Conservation (phyloP, 495 filamentous ascomycete species). For the Neurospora cerealis region DNA sequence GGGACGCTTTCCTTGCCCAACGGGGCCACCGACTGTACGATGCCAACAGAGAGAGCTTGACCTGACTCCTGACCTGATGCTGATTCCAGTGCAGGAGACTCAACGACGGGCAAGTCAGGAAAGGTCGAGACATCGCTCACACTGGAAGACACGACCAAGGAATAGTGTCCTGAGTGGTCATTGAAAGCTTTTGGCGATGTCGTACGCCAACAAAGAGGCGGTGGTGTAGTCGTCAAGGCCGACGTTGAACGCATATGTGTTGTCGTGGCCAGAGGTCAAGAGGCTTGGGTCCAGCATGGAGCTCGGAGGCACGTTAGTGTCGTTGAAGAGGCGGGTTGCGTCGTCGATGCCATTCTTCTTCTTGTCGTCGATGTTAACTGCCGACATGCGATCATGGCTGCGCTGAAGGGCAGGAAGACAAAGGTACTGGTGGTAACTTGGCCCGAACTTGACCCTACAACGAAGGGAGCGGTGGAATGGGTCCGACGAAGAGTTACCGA, state of each 20-base stretch:
- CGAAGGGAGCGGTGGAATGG: neutral
- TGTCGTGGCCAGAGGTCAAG: neutral
- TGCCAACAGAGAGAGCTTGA: too few relatives aligned
- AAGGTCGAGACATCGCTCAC: too few relatives aligned
- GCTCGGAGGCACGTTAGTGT: neutral
- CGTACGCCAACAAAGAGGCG: too few relatives aligned
- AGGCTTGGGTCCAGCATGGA: neutral
- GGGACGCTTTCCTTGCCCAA: too few relatives aligned
- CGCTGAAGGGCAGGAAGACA: neutral
- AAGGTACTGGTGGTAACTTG: neutral
- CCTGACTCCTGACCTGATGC: too few relatives aligned
- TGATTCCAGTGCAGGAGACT: too few relatives aligned
- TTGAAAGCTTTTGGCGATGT: too few relatives aligned
- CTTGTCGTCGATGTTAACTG: accelerated
- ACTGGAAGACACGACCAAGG: too few relatives aligned
- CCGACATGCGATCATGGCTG: neutral
- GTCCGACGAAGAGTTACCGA: neutral
- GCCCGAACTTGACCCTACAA: neutral
- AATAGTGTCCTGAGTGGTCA: too few relatives aligned
- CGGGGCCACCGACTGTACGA: too few relatives aligned
- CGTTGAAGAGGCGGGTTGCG: neutral
- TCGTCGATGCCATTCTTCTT: neutral
- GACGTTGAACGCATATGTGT: neutral
- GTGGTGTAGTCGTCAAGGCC: neutral
- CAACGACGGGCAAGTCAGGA: too few relatives aligned